These are phyloP conservation scores for Leccinellum albellum DNA, from an alignment of 768 basidiomycete species.

Conservation along the genomic window DNA sequence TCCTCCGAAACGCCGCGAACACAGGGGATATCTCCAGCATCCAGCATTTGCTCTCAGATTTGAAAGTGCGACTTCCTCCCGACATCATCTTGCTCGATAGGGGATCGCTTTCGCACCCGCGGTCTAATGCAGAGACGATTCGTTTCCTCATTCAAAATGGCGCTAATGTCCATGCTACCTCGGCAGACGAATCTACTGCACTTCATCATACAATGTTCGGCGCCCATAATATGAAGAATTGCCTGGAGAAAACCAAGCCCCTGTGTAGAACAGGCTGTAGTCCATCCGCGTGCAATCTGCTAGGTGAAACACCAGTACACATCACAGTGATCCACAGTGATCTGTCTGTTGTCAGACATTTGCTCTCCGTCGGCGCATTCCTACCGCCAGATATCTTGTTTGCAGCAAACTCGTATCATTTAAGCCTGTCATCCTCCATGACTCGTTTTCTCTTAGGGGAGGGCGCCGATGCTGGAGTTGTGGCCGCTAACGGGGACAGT, in stretches of 20 bases:
- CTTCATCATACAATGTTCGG: neutral
- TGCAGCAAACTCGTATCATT: fast-evolving
- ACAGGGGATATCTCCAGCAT: neutral
- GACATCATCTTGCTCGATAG: too few relatives aligned
- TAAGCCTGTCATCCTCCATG: neutral
- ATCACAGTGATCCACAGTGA: neutral
- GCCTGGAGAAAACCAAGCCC: neutral
- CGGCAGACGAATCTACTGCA: neutral
- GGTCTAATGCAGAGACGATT: neutral
- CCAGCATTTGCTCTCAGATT: neutral
- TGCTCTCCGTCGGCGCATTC: neutral
- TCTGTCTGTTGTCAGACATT: neutral
- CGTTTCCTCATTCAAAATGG: neutral
- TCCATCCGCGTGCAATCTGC: neutral
- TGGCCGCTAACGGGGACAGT: neutral
- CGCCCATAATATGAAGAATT: fast-evolving
- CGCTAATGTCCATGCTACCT: neutral
- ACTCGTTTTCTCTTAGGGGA: neutral
- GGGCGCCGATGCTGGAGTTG: neutral
- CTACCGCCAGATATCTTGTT: neutral
- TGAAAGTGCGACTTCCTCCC: neutral
- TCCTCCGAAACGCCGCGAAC: neutral
- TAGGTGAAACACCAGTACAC: neutral
- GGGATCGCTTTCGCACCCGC: too few relatives aligned
- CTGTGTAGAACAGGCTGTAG: neutral